phyloP scores from a whole-genome alignment of 139 green algal species.

The Coelastrella sp. region DNA sequence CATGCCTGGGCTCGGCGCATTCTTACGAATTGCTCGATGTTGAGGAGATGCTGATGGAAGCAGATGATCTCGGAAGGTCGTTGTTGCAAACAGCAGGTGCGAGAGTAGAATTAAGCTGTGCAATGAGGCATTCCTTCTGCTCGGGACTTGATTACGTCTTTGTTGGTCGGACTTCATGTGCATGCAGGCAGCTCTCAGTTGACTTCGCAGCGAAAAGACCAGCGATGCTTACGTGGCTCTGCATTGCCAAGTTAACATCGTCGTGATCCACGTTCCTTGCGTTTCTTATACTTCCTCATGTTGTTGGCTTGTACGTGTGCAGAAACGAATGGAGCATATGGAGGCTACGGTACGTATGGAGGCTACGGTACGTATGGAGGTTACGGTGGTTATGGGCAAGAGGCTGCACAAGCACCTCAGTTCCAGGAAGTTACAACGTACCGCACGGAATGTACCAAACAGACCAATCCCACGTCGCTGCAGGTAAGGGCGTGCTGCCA shows the following conservation, averaged over 20 bases:
- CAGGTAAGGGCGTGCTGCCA: neutral
- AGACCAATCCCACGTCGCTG: neutral
- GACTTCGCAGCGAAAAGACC: no score
- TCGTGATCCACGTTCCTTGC: neutral
- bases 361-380: neutral
- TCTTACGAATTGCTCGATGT: neutral
- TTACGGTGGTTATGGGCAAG: neutral
- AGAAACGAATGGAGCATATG: neutral
- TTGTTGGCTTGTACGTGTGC: neutral
- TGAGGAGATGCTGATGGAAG: neutral
- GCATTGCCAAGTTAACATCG: neutral
- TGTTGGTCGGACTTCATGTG: neutral
- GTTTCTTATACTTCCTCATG: neutral
- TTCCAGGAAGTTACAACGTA: neutral
- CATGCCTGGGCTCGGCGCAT: neutral
- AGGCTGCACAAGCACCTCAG: neutral
- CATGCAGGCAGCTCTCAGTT: no score
- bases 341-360: neutral
- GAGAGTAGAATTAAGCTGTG: neutral
- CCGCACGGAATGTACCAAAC: neutral
- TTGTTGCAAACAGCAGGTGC: neutral
- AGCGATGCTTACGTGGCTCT: no score
- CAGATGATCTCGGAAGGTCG: neutral
- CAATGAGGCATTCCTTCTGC: neutral
- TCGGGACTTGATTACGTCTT: neutral